Evolutionary conservation across 257 asterid genomes (phyloP).

Genomic region (Ehretia macrophylla): DNA sequence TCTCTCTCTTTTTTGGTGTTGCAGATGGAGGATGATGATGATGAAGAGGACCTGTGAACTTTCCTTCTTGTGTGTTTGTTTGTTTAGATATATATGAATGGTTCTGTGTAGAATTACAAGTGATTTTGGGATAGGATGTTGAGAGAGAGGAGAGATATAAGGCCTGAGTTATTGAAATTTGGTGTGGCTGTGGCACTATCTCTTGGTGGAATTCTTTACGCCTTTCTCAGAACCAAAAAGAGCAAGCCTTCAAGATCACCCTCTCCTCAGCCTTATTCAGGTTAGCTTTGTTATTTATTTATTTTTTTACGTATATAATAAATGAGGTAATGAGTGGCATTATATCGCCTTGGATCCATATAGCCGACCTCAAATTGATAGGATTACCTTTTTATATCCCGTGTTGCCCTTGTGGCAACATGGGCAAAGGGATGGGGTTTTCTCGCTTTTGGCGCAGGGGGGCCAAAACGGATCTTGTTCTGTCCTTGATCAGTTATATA

Average conservation of each 20-base stretch:
- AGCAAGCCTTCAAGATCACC: slow-evolving; percentile 1
- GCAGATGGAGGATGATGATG: slow-evolving; percentile 42
- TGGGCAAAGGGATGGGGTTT: too few relatives aligned
- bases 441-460: too few relatives aligned
- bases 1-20: slow-evolving; percentile 7
- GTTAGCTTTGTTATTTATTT: slow-evolving; percentile 29
- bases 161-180: slow-evolving; percentile 53
- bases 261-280: slow-evolving; percentile 25
- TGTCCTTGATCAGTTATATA: too few relatives aligned
- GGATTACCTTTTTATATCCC: too few relatives aligned
- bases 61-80: not conserved
- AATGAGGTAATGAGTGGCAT: too few relatives aligned
- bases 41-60: not conserved
- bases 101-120: too few relatives aligned
- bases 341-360: too few relatives aligned
- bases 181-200: slow-evolving; percentile 69
- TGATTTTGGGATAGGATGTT: slow-evolving; percentile 27
- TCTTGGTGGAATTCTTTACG: slow-evolving; percentile 68
- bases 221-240: slow-evolving; percentile 40
- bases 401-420: too few relatives aligned
- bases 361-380: too few relatives aligned
- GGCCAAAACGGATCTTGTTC: too few relatives aligned
- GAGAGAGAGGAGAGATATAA: slow-evolving; percentile 51
- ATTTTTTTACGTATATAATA: too few relatives aligned
- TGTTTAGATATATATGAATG: not conserved